Evolutionary conservation across 2,329 filamentous ascomycete genomes (phyloP).

Genomic region (Fusarium domesticum): DNA sequence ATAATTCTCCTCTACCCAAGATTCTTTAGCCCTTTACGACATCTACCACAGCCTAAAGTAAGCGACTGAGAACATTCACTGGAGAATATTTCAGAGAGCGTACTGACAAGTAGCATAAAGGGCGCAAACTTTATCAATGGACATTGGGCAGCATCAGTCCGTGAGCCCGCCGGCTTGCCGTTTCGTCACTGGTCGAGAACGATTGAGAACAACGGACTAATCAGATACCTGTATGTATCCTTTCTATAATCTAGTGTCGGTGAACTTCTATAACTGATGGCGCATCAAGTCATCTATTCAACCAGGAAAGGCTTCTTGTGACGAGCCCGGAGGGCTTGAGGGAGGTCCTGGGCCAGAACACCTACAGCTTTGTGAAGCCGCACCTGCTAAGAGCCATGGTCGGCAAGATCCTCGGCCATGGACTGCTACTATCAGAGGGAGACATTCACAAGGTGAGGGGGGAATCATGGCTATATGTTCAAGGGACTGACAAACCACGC

Average conservation of each 20-base stretch:
- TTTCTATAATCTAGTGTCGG: background rate
- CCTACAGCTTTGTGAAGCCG: constrained; percentile 17
- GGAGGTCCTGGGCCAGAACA: constrained; percentile 15
- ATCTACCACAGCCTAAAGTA: constrained; percentile 9
- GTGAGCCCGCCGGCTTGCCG: constrained; percentile 13
- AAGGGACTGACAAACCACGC: background rate
- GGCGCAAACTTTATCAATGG: constrained; percentile 9
- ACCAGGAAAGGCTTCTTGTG: constrained; percentile 13
- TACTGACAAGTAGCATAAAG: background rate
- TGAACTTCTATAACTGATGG: background rate
- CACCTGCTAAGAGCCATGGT: constrained; percentile 17
- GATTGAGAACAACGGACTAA: constrained; percentile 18
- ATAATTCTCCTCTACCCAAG: constrained; percentile 6
- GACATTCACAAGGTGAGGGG: constrained; percentile 13
- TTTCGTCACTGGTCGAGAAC: constrained; percentile 16
- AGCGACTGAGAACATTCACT: accelerated
- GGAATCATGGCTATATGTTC: background rate
- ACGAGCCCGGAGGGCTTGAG: constrained; percentile 14
- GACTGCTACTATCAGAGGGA: constrained; percentile 7
- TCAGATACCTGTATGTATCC: constrained; percentile 9
- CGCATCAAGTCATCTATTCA: constrained; percentile 8
- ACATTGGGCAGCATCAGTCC: constrained; percentile 18
- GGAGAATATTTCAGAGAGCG: constrained; percentile 1
- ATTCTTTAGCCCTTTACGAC: constrained; percentile 10
- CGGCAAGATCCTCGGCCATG: constrained; percentile 14